Evolutionary conservation across 345 rosid species (phyloP), one percentile per base, ranked within the genome.

Genomic region (Citrus mangshanensis): DNA sequence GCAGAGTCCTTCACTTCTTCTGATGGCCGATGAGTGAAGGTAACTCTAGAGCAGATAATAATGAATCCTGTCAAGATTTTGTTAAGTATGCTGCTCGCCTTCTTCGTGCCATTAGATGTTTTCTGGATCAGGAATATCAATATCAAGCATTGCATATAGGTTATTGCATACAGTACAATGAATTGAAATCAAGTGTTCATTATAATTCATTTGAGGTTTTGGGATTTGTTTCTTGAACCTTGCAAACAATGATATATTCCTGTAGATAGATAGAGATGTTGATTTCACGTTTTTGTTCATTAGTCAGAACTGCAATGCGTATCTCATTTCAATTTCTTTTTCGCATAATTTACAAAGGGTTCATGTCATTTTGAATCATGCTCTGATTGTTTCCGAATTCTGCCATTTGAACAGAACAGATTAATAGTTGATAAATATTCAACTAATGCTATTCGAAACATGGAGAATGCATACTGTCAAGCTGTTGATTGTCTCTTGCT

Each of bases 1-100:
- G 88, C 90, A 0, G 87, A 87, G 30, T 85, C 88, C 13, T 85
- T 85, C 78, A 87, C 84, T 49, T 82, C 87, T 2, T 74, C 77
- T 16, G 84, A 88, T 72, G 88, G 83, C 71, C 85, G 90, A 62
- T 83, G 78, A 84, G 60, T 30, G 7, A 32, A 19, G 37, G 34
- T 38, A 13, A 16, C 14, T 40, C 76, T 38, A 40, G 68, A 60
- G 51, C 58, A 38, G 58, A 27, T 55, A 61, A 74, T 27, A 68
- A 25, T 16, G 49, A 9, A 56, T 55, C 49, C 2, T 54, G 62
- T 10, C 76, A 37, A 12, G 28, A 25, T 60, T 24, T 73, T 24
- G 6, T 35, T 10, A 59, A 9, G 13, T 7, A 71, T 6, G 34
- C 37, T 59, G 51, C 55, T 37, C 35, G 4, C 16, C 32, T 38